These are phyloP conservation scores for Citrullus colocynthis DNA, from an alignment of 306 rosid species.

Conservation along the genomic window DNA sequence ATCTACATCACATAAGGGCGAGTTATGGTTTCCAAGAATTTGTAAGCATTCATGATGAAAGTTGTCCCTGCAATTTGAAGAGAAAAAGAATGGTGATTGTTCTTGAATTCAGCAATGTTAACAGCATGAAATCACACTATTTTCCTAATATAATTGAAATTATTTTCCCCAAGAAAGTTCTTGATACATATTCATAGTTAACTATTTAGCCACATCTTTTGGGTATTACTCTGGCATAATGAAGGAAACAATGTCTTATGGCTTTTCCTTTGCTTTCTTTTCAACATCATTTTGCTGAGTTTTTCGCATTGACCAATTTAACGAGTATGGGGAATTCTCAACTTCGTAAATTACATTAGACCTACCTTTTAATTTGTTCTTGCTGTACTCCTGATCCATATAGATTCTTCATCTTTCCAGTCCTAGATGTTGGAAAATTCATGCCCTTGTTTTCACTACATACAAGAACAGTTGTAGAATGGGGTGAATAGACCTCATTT, in stretches of 20 bases:
- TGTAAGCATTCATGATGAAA: constrained; percentile 58
- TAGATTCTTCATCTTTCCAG: constrained; percentile 38
- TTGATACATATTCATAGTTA: not conserved
- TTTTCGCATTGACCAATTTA: not conserved
- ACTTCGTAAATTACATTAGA: constrained; percentile 10
- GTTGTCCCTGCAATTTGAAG: constrained; percentile 54
- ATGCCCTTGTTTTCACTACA: constrained; percentile 23
- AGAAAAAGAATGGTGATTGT: constrained; percentile 15
- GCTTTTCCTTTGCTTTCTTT: not conserved
- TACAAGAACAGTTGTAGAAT: constrained; percentile 23
- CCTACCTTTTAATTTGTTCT: constrained; percentile 55
- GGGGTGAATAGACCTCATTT: constrained; percentile 65
- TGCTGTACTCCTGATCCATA: constrained; percentile 38
- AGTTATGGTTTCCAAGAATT: constrained; percentile 59
- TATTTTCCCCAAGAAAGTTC: not conserved
- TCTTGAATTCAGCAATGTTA: not conserved
- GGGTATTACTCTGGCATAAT: not conserved
- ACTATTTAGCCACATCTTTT: not conserved
- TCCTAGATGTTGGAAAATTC: constrained; percentile 25
- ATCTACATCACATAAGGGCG: constrained; percentile 55
- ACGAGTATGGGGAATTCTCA: not conserved
- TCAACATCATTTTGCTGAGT: not conserved
- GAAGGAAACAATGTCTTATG: not conserved
- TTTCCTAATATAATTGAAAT: not conserved
- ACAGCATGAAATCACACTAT: not conserved